These are phyloP conservation scores for Canavalia gladiata DNA, from an alignment of 306 rosid species.

Conservation along the genomic window DNA sequence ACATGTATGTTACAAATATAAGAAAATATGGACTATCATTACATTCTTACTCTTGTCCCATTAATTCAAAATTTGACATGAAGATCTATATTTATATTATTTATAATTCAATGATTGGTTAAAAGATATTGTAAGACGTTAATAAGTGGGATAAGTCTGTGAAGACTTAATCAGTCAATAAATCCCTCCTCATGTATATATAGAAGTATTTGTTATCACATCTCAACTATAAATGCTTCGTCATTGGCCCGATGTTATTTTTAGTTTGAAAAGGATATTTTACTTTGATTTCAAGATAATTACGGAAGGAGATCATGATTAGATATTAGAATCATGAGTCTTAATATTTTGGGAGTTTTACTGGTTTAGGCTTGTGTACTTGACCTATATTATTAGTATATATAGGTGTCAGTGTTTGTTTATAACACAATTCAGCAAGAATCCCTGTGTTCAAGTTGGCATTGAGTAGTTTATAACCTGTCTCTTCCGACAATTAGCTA, in stretches of 20 bases:
- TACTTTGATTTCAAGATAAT: background rate
- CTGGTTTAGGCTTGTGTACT: background rate
- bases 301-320: background rate
- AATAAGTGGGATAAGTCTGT: background rate
- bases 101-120: background rate
- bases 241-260: background rate
- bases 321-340: background rate
- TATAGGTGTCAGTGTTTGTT: background rate
- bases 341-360: background rate
- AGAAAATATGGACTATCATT: conserved; percentile 7
- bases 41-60: background rate
- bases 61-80: background rate
- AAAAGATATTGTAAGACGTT: background rate
- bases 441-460: background rate
- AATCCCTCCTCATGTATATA: background rate
- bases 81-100: background rate
- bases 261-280: background rate
- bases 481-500: background rate
- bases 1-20: background rate
- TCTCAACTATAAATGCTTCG: background rate
- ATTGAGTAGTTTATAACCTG: background rate
- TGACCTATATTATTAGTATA: conserved; percentile 12
- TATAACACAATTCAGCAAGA: conserved; percentile 1
- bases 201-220: background rate
- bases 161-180: background rate